A percentile compares a stretch with the other conserved stretches of the same genome.
Evolutionary conservation across 257 asterid genomes (phyloP).

Genomic region (Forsythia suspensa): DNA sequence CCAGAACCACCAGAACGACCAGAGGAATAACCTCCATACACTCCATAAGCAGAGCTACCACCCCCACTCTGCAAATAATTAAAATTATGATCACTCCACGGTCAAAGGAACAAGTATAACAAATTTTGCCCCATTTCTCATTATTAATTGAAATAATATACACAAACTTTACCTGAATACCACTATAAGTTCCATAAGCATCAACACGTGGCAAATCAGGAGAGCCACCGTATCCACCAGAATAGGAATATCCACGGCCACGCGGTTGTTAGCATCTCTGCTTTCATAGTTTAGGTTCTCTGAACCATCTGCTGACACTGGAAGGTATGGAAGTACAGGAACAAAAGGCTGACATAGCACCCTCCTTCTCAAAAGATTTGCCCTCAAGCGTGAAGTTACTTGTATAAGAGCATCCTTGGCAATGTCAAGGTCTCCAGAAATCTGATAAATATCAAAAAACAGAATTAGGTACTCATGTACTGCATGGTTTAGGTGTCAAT

Average conservation of each 20-base stretch:
- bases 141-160: not conserved
- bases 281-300: conserved; percentile 66
- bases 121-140: not conserved
- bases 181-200: conserved; percentile 63
- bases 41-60: conserved; percentile 67
- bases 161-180: conserved; percentile 51
- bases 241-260: conserved; percentile 73
- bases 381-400: conserved; percentile 90
- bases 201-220: conserved; percentile 61
- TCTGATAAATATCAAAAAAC: conserved; percentile 35
- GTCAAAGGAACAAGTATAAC: conserved; percentile 1
- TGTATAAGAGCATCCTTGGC: conserved; percentile 89
- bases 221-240: conserved; percentile 64
- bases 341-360: conserved; percentile 65
- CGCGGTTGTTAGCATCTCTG: conserved; percentile 72
- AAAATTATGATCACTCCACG: conserved; percentile 1
- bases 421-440: conserved; percentile 84
- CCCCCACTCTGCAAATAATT: conserved; percentile 55
- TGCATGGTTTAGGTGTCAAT: not conserved
- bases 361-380: conserved; percentile 88
- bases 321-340: conserved; percentile 84
- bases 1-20: conserved; percentile 75
- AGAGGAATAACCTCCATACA: conserved; percentile 77
- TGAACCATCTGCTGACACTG: conserved; percentile 63
- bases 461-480: not conserved